Percentiles rank a stretch among this genome's conserved stretches.
Evolutionary conservation across 371 early-diverging fungal species (phyloP).

Genomic region (Rozella allomycis): DNA sequence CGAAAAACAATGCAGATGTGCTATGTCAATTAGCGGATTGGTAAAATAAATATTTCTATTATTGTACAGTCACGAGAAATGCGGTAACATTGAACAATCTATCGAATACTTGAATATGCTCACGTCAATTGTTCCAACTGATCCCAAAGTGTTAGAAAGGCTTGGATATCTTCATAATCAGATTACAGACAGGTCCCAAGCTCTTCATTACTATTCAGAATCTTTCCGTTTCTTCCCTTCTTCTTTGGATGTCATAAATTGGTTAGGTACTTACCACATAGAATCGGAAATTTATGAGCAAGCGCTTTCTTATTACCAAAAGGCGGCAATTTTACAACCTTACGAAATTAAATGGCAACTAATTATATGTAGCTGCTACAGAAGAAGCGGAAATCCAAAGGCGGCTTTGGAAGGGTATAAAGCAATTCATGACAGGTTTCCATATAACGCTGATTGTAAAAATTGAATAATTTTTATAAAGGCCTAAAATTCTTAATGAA

Average conservation of each 20-base stretch:
- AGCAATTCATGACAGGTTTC: conserved; percentile 17
- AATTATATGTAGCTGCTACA: conserved; percentile 23
- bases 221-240: conserved; percentile 26
- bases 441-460: conserved; percentile 25
- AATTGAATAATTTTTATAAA: conserved; percentile 2
- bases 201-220: conserved; percentile 31
- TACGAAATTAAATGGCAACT: conserved; percentile 23
- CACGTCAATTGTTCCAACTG: conserved; percentile 27
- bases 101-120: conserved; percentile 29
- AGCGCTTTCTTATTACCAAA: conserved; percentile 27
- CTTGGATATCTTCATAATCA: conserved; percentile 19
- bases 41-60: conserved; percentile 3
- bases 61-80: conserved; percentile 13
- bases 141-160: conserved; percentile 18
- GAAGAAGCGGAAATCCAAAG: conserved; percentile 24
- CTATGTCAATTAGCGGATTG: conserved; percentile 29
- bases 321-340: conserved; percentile 18
- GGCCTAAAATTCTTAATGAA: conserved; percentile 26
- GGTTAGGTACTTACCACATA: conserved; percentile 30
- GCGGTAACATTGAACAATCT: conserved; percentile 15
- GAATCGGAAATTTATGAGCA: conserved; percentile 31
- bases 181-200: conserved; percentile 23
- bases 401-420: conserved; percentile 21
- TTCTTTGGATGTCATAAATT: conserved; percentile 18
- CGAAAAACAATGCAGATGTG: conserved; percentile 20